Conservation (phyloP, 106 monocot genomes). For the Xerophyta viscosa region DNA sequence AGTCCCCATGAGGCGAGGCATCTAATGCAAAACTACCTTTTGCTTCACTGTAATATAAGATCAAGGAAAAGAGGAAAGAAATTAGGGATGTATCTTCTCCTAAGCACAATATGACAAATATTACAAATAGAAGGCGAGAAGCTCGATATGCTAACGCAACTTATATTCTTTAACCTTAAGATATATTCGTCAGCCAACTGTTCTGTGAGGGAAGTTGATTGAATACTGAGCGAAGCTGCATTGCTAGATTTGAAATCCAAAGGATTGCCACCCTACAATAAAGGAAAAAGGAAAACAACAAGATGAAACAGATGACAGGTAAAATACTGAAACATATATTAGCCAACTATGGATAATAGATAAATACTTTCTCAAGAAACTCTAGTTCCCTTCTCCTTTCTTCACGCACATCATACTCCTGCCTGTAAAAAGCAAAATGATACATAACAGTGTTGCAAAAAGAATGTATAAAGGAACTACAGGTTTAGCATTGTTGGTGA, state of each 20-base stretch:
- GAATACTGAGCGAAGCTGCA: constrained; percentile 57
- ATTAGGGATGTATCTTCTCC: background rate
- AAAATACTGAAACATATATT: background rate
- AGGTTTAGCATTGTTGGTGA: too few species aligned
- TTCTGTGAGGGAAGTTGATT: constrained; percentile 74
- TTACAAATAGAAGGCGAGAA: too few species aligned
- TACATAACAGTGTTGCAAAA: background rate
- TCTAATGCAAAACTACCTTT: constrained; percentile 78
- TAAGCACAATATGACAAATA: too few species aligned
- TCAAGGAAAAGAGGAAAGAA: background rate
- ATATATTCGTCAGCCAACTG: constrained; percentile 51
- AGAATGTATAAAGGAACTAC: background rate
- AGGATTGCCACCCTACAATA: constrained; percentile 91
- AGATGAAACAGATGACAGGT: background rate
- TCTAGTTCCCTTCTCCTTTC: constrained; percentile 79
- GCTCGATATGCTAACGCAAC: background rate
- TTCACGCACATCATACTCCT: constrained; percentile 78
- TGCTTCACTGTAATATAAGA: constrained; percentile 50
- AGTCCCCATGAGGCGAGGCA: constrained; percentile 82
- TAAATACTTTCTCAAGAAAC: constrained; percentile 74
- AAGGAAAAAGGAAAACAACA: constrained; percentile 4
- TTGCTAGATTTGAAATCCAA: constrained; percentile 76
- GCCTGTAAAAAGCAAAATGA: constrained; percentile 30
- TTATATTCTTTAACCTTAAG: constrained; percentile 53
- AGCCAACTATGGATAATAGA: background rate